Conservation (phyloP, 2,329 filamentous ascomycete genomes). For the Penicillium decumbens region DNA sequence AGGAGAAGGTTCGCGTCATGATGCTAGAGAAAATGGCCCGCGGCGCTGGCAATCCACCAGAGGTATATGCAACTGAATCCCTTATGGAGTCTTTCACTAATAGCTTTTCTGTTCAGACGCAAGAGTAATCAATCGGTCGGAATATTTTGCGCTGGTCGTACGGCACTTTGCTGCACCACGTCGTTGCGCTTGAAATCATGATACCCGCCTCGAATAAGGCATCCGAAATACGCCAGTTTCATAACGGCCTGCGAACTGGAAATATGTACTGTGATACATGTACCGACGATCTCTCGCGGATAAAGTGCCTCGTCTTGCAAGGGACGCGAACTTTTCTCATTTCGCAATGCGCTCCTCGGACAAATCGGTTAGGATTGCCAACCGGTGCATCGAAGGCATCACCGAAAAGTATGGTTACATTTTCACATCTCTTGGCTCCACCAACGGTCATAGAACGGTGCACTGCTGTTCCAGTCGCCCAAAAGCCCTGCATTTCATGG, state of each 20-base stretch:
- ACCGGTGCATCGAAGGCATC: background rate
- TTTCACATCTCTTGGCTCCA: too few relatives aligned
- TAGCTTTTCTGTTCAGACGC: constrained; percentile 2
- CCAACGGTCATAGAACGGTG: background rate
- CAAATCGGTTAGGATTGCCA: background rate
- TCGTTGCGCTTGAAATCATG: background rate
- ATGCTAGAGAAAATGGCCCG: constrained; percentile 72
- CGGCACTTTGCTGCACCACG: background rate
- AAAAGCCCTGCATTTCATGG: background rate
- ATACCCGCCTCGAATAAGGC: constrained; percentile 4
- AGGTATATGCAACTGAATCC: constrained; percentile 41
- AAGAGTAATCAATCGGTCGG: constrained; percentile 2
- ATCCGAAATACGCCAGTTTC: background rate
- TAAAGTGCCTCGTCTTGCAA: background rate
- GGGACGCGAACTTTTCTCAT: background rate
- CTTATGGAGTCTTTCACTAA: background rate
- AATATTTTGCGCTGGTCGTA: too few relatives aligned
- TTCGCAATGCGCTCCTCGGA: background rate
- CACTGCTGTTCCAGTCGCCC: background rate
- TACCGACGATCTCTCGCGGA: background rate
- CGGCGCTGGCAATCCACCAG: constrained; percentile 62
- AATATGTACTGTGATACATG: background rate
- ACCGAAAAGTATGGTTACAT: background rate
- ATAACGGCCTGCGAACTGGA: background rate
- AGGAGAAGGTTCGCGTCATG: constrained; percentile 71